These are phyloP conservation scores for Neonectria coccinea DNA, from an alignment of 2,329 filamentous ascomycete genomes.

Conservation along the genomic window DNA sequence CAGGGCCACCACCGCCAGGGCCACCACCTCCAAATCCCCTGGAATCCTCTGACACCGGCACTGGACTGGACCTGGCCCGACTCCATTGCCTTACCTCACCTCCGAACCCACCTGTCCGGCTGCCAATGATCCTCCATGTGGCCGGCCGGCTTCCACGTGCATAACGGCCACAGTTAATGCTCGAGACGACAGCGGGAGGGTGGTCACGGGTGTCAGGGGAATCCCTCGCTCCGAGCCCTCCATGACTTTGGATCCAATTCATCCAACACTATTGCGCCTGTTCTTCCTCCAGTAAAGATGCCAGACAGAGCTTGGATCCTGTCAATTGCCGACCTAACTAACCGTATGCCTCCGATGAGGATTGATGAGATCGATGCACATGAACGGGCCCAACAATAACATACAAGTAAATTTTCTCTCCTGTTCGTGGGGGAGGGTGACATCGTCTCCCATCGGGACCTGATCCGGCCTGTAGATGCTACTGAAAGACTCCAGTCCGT, in stretches of 20 bases:
- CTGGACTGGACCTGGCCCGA: no score
- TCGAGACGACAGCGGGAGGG: slow-evolving; percentile 13
- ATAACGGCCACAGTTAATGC: slow-evolving; percentile 13
- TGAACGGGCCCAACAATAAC: slow-evolving; percentile 19
- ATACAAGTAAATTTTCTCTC: slow-evolving; percentile 2
- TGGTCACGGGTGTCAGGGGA: slow-evolving; percentile 7
- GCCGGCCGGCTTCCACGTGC: slow-evolving; percentile 2
- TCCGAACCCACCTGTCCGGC: slow-evolving; percentile 12
- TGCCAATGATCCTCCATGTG: slow-evolving; percentile 17
- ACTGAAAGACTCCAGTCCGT: neutral
- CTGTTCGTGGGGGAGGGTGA: slow-evolving; percentile 18
- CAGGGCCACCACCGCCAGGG: neutral
- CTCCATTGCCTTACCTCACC: neutral
- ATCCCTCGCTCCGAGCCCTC: slow-evolving; percentile 6
- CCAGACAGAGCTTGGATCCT: neutral
- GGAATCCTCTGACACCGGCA: neutral
- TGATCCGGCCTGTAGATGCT: slow-evolving; percentile 18
- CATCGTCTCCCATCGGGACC: slow-evolving; percentile 18
- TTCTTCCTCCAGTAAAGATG: neutral
- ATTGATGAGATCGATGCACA: slow-evolving; percentile 21
- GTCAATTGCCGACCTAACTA: slow-evolving; percentile 2
- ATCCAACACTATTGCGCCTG: neutral
- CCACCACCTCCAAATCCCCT: no score
- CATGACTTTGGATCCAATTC: neutral
- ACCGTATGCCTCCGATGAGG: neutral